Evolutionary conservation across 805 yeast species (phyloP).

Genomic region (Debaryomyces tyrocola): DNA sequence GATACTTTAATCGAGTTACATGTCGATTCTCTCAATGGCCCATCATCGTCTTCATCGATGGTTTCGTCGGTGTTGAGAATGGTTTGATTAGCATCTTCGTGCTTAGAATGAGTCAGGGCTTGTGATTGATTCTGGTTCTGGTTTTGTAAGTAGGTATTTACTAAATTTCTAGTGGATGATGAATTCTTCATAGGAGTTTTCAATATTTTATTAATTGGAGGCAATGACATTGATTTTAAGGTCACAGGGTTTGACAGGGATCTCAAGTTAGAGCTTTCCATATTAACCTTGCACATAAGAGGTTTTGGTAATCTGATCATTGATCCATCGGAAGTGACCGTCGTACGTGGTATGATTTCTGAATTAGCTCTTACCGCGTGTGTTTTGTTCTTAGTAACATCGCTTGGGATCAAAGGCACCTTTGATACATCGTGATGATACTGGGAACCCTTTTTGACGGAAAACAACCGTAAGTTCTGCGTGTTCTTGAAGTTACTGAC

Average conservation of each 20-base stretch:
- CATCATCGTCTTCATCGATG: slow-evolving; percentile 14
- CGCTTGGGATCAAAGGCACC: not conserved
- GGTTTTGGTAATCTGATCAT: slow-evolving; percentile 1
- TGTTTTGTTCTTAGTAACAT: not conserved
- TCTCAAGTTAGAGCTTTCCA: slow-evolving; percentile 2
- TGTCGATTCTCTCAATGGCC: slow-evolving; percentile 5
- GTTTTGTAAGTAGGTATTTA: slow-evolving; percentile 6
- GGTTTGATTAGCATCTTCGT: slow-evolving; percentile 8
- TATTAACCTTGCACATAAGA: not conserved
- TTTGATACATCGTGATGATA: slow-evolving; percentile 19
- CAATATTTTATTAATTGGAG: slow-evolving; percentile 44
- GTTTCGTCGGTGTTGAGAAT: slow-evolving; percentile 18
- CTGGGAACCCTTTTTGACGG: slow-evolving; percentile 37
- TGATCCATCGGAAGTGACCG: not conserved
- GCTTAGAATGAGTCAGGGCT: not conserved
- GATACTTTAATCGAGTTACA: slow-evolving; percentile 4
- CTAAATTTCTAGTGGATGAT: slow-evolving; percentile 21
- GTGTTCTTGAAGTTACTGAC: not conserved
- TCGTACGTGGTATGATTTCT: not conserved
- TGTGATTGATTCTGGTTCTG: not conserved
- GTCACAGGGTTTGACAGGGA: slow-evolving; percentile 4
- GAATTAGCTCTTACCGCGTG: not conserved
- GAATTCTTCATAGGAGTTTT: slow-evolving; percentile 43
- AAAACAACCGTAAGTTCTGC: slow-evolving; percentile 33
- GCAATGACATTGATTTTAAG: slow-evolving; percentile 18